Evolutionary conservation across 805 yeast species (phyloP).

Genomic region (Kodamaea sagamina): DNA sequence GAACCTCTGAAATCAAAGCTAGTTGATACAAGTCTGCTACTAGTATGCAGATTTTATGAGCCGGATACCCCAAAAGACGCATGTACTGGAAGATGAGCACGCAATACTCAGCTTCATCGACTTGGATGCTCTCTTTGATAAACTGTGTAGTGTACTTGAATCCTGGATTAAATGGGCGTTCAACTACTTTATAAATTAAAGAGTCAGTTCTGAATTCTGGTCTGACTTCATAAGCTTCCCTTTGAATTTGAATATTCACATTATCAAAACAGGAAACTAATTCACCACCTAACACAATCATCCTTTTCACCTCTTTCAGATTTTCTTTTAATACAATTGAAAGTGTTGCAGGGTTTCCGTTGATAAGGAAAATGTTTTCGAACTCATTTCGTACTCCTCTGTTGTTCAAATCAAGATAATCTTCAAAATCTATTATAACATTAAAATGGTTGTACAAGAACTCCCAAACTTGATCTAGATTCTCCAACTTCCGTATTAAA

Average conservation of each 20-base stretch:
- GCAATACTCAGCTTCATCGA: constrained; percentile 47
- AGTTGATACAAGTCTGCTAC: constrained; percentile 44
- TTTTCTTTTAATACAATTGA: constrained; percentile 8
- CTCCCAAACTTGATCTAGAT: constrained; percentile 11
- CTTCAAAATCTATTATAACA: constrained; percentile 14
- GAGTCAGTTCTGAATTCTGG: too few relatives aligned
- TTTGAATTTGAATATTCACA: constrained; percentile 4
- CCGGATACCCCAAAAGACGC: constrained; percentile 45
- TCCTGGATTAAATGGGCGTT: constrained; percentile 14
- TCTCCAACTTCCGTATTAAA: neutral
- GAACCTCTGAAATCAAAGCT: constrained; percentile 43
- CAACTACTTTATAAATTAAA: constrained; percentile 5
- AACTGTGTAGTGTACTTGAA: constrained; percentile 13
- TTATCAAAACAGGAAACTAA: constrained; percentile 5
- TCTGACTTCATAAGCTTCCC: too few relatives aligned
- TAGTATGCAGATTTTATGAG: constrained; percentile 39
- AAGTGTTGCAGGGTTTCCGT: constrained; percentile 9
- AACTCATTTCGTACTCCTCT: constrained; percentile 1
- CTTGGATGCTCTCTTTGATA: constrained; percentile 15
- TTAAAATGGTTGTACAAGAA: constrained; percentile 12
- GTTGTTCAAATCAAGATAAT: constrained; percentile 10
- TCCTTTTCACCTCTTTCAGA: constrained; percentile 4
- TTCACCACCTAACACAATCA: constrained; percentile 15
- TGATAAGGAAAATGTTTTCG: constrained; percentile 14
- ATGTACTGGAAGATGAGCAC: constrained; percentile 49